Evolutionary conservation across 2,329 filamentous ascomycete species (phyloP), one percentile per base, ranked within the genome.

Genomic region (Grosmannia clavigera): DNA sequence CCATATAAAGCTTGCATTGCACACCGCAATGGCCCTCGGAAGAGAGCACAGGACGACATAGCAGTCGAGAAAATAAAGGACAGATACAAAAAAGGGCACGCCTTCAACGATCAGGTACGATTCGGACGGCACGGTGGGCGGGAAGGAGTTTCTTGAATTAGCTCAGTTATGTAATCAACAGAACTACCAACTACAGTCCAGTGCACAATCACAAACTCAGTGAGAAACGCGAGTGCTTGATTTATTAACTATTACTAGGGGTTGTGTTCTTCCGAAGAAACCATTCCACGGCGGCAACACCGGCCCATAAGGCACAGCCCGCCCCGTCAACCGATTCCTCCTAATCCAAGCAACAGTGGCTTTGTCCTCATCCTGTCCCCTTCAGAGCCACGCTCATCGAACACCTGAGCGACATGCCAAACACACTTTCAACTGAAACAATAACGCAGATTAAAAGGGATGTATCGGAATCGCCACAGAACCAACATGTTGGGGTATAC

Each of bases 181-280:
- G 43, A n/a, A 22, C 16, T 16, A 40, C 11, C 43, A n/a, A 7
- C 5, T 4, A 16, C 5, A 16, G 27, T 29, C 25, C 22, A 25
- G 4, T 9, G n/a, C 10, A 31, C 50, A 52, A 11, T 52, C 25
- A 52, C 27, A 31, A 31, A 9, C 25, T 19, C 25, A 5, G 3
- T 27, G 29, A 9, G 7, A 27, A 55, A 56, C 54, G 54, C 54
- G 43, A 31, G 50, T 52, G 54, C 53, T 56, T 27, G 22, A 38
- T 25, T 43, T 58, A 58, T 58, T 58, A 58, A 22, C 35, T 58
- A 58, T 58, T 58, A 58, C 48, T 51, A 58, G 56, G 31, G 22
- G 33, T 46, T 43, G 33, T 58, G 57, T 58, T 29, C 40, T 51
- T 38, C 12, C 9, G 46, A 51, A 38, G 29, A 48, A 51, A 57